These are phyloP conservation scores for Annulohypoxylon maeteangense DNA, from an alignment of 495 filamentous ascomycete species.

Conservation along the genomic window DNA sequence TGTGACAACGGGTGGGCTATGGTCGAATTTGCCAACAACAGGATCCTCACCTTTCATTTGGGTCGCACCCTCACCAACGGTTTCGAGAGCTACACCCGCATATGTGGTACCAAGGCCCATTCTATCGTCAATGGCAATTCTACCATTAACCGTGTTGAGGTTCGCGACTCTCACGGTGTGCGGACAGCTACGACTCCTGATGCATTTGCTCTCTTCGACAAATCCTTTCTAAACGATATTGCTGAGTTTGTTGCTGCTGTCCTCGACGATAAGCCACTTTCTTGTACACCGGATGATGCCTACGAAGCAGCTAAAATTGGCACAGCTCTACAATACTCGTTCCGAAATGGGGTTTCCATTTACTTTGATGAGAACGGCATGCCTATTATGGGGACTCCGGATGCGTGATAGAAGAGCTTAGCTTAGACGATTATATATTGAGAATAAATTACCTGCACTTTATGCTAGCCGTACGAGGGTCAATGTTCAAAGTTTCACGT, in stretches of 20 bases:
- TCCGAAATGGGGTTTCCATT: neutral
- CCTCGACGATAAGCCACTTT: neutral
- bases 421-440: no score
- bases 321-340: neutral
- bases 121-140: neutral
- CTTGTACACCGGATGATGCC: neutral
- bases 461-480: no score
- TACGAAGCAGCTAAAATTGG: neutral
- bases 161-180: neutral
- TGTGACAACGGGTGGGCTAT: neutral
- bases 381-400: neutral
- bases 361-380: neutral
- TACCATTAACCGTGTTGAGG: neutral
- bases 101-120: neutral
- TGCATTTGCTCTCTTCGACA: neutral
- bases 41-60: neutral
- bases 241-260: neutral
- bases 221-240: neutral
- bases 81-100: neutral
- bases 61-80: neutral
- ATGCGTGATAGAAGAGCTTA: neutral
- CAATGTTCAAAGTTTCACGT: no score
- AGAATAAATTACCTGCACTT: no score
- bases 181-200: neutral
- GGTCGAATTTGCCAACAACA: neutral